A percentile compares a stretch with the other conserved stretches of the same genome.
phyloP scores from a whole-genome alignment of 192 early-diverging fungal species.

The Endogone sp. region DNA sequence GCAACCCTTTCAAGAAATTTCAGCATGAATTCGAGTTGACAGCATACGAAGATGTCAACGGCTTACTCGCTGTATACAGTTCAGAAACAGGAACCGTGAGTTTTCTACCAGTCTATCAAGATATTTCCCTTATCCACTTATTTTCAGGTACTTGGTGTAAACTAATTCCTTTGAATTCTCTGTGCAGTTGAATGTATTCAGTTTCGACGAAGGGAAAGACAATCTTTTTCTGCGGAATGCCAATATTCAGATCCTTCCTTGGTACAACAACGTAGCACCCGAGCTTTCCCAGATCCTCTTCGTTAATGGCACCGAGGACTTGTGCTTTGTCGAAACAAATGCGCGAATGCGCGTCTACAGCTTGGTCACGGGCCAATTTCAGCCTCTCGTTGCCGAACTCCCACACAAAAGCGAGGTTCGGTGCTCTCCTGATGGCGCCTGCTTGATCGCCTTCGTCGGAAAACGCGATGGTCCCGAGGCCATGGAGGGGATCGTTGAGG shows the following conservation, averaged over 20 bases:
- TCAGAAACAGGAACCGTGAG: constrained; percentile 5
- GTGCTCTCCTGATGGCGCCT: constrained; percentile 9
- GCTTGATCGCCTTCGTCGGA: constrained; percentile 14
- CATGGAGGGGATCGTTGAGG: not conserved
- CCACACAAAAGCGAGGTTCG: not conserved
- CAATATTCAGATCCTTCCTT: constrained; percentile 12
- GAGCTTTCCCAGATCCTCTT: constrained; percentile 12
- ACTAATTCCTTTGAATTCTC: not conserved
- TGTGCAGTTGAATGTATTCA: constrained; percentile 11
- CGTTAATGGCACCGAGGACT: constrained; percentile 11
- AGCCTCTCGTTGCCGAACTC: constrained; percentile 5
- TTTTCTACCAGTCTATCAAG: too few species aligned
- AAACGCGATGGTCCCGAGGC: not conserved
- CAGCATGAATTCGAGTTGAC: not conserved
- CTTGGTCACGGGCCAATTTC: constrained; percentile 8
- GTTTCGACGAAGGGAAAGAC: constrained; percentile 8
- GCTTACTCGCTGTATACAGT: constrained; percentile 13
- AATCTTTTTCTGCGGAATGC: constrained; percentile 9
- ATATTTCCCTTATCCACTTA: constrained; percentile 1
- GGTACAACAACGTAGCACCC: constrained; percentile 10
- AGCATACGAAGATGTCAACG: constrained; percentile 14
- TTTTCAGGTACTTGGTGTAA: not conserved
- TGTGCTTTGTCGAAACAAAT: not conserved
- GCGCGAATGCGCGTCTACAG: constrained; percentile 5
- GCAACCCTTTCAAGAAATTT: not conserved